These are phyloP conservation scores for Taphrina betulina DNA, from an alignment of 1,139 yeast genomes.

Conservation along the genomic window DNA sequence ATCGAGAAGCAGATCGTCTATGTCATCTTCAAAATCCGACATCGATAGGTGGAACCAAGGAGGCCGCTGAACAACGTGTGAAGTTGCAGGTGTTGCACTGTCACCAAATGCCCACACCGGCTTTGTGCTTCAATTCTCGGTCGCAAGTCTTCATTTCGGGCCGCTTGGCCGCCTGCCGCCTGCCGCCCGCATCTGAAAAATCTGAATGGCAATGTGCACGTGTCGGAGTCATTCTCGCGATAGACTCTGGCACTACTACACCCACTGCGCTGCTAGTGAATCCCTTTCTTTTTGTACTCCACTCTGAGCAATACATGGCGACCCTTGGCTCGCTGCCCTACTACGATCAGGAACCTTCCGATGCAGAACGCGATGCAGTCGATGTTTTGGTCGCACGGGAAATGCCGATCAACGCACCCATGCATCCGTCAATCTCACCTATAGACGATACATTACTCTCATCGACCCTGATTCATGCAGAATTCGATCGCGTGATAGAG, in stretches of 20 bases:
- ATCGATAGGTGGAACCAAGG: neutral
- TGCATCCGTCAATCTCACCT: conserved; percentile 19
- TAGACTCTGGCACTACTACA: too few relatives aligned
- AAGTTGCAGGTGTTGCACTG: too few relatives aligned
- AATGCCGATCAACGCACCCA: conserved; percentile 14
- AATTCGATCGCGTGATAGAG: conserved; percentile 8
- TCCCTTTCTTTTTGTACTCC: too few relatives aligned
- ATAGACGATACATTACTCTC: conserved; percentile 12
- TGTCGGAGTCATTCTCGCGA: too few relatives aligned
- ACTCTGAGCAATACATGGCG: too few relatives aligned
- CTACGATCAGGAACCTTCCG: conserved; percentile 24
- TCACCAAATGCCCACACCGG: neutral
- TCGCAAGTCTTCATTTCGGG: too few relatives aligned
- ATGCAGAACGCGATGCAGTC: conserved; percentile 21
- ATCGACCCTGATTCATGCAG: conserved; percentile 15
- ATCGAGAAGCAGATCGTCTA: conserved; percentile 25
- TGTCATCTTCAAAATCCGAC: conserved; percentile 31
- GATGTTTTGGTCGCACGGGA: conserved; percentile 21
- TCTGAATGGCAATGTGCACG: too few relatives aligned
- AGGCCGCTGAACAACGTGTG: neutral
- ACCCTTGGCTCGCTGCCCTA: conserved; percentile 19
- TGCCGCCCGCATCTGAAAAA: too few relatives aligned
- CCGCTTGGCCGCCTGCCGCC: too few relatives aligned
- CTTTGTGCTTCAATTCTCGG: neutral
- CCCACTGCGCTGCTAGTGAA: too few relatives aligned